Evolutionary conservation across 768 basidiomycete species (phyloP).

Genomic region (Tylopilus cervinicoccineus): DNA sequence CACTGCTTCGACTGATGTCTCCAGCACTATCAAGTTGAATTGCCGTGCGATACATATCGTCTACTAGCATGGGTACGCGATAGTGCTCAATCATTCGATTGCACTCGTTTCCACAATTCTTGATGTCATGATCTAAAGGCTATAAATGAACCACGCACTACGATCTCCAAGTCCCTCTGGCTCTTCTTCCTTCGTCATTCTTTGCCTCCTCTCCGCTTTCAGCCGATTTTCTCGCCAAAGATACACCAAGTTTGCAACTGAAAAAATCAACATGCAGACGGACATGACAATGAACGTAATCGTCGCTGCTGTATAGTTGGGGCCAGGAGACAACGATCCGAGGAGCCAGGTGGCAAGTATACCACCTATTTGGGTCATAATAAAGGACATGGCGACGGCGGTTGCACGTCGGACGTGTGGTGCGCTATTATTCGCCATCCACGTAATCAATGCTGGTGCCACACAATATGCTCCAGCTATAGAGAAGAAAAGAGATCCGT

Average conservation of each 20-base stretch:
- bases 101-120: too few species aligned
- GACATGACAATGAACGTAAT: neutral
- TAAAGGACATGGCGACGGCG: neutral
- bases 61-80: too few species aligned
- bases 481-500: constrained; percentile 55
- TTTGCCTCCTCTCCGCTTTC: too few species aligned
- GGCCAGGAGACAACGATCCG: neutral
- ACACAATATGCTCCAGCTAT: constrained; percentile 44
- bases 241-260: neutral
- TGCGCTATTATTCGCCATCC: constrained; percentile 3
- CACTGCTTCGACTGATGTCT: too few species aligned
- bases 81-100: too few species aligned
- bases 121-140: too few species aligned
- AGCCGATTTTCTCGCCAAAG: neutral
- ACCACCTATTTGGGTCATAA: neutral
- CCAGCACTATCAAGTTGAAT: too few species aligned
- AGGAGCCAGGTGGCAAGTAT: neutral
- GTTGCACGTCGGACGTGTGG: constrained; percentile 4
- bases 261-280: too few species aligned
- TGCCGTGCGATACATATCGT: too few species aligned
- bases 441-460: neutral
- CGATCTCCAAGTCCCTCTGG: too few species aligned
- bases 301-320: neutral
- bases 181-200: constrained; percentile 41
- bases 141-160: too few species aligned